Evolutionary conservation across 1,139 yeast species (phyloP).

Genomic region (Blastobotrys niveus): DNA sequence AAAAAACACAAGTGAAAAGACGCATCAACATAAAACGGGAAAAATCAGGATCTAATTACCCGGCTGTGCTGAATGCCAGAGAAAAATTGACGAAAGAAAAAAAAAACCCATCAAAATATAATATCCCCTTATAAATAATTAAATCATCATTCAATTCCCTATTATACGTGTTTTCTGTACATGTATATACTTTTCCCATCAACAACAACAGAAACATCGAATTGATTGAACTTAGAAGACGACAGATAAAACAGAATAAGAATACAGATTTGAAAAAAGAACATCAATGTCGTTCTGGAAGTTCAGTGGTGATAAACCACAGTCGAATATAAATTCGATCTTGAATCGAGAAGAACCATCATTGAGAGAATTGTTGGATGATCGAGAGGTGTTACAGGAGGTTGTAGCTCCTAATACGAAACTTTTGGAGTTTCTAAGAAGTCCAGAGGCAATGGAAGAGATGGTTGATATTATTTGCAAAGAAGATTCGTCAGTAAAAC

Average conservation of each 20-base stretch:
- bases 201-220: not conserved
- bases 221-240: not conserved
- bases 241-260: too few species aligned
- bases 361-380: slow-evolving; percentile 70
- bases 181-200: too few species aligned
- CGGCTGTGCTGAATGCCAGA: too few species aligned
- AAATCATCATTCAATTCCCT: too few species aligned
- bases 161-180: too few species aligned
- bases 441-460: slow-evolving; percentile 58
- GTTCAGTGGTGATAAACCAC: slow-evolving; percentile 77
- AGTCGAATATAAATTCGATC: slow-evolving; percentile 68
- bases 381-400: slow-evolving; percentile 80
- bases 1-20: not conserved
- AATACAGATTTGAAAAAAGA: too few species aligned
- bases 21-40: too few species aligned
- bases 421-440: slow-evolving; percentile 73
- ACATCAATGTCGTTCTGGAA: slow-evolving; percentile 73
- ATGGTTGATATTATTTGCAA: slow-evolving; percentile 43
- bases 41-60: not conserved
- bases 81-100: not conserved
- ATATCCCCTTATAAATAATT: too few species aligned
- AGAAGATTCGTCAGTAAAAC: slow-evolving; percentile 16
- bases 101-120: too few species aligned
- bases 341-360: slow-evolving; percentile 53
- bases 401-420: slow-evolving; percentile 75